Evolutionary conservation across 108 stramenopile species (phyloP).

Genomic region (Nannochloropsis gaditana): DNA sequence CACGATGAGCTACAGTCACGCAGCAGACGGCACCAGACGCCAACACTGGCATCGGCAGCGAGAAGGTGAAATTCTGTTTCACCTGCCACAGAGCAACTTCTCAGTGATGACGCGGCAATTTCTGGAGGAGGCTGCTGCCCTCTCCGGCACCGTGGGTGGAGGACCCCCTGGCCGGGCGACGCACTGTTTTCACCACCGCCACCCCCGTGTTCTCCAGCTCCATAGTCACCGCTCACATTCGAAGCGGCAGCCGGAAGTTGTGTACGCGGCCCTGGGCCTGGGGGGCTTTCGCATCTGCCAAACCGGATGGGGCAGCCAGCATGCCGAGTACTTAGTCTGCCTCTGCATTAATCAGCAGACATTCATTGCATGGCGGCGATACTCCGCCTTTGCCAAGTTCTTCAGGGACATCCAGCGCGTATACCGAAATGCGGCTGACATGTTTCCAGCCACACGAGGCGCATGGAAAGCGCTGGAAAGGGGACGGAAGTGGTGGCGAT

Average conservation of each 20-base stretch:
- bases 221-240: neutral
- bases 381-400: neutral
- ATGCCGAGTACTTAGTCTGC: slow-evolving; percentile 1
- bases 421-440: neutral
- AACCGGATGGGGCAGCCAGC: neutral
- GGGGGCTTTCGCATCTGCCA: neutral
- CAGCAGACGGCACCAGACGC: too few relatives aligned
- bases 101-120: neutral
- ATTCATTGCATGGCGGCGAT: neutral
- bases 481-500: neutral
- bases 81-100: neutral
- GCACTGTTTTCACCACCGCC: neutral
- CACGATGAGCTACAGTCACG: too few relatives aligned
- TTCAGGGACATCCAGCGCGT: neutral
- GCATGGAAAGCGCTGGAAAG: neutral
- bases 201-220: neutral
- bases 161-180: neutral
- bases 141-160: too few relatives aligned
- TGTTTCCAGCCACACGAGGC: neutral
- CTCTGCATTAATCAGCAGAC: neutral
- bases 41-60: neutral
- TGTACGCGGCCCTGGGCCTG: neutral
- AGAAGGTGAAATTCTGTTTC: slow-evolving; percentile 9
- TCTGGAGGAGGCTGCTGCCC: neutral
- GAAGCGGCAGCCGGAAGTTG: neutral